Base-by-base conservation (phyloP, 2,329 filamentous ascomycete genomes). In the Pestalotiopsis fici region DNA sequence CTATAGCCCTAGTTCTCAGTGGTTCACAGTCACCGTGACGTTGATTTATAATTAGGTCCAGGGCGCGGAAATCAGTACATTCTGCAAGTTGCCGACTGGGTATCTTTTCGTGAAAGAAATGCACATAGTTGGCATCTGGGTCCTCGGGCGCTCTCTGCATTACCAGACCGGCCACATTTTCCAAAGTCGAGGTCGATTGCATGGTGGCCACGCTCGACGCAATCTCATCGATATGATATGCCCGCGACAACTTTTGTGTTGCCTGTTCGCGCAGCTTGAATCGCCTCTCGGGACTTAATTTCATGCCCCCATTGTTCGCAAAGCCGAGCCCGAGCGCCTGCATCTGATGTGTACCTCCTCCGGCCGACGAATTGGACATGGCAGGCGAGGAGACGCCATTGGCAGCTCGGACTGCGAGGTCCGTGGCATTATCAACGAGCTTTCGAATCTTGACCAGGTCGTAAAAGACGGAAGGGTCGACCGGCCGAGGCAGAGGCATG, bases 21-120 rank as follows among this genome's bases (percentile, higher is more conserved):
- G 90, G 88, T 69, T 92, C 89, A 1, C 85, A 87, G 60, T 94
- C 90, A 57, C 83, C 84, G 1, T 91, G 89, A 23, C 87, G 81
- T 54, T 88, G 86, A 13, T 83, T 80, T 68, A 95, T 90, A 66
- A 95, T 88, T 47, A 92, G 87, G 75, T 90, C 84, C 70, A 97
- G 78, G 3, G 89, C 85, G 64, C 87, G 81, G 66, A 95, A 79
- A 69, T 88, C 90, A 9, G 92, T 95, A 72, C 87, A 90, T 73
- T 93, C 88, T 43, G 90, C 91, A 76, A 96, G 82, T 76, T 91
- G 89, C 55, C 91, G 83, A 54, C 89, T 92, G 1, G 93, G 91
- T 28, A 96, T 95, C 86, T 95, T 96, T 80, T 97, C 93, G 79
- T 95, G 93, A 78, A 97, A 97, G 81, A 95, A 96, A 76, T 96